Conservation (phyloP, 352 stramenopile genomes). For the Stramenopiles sp. region DNA sequence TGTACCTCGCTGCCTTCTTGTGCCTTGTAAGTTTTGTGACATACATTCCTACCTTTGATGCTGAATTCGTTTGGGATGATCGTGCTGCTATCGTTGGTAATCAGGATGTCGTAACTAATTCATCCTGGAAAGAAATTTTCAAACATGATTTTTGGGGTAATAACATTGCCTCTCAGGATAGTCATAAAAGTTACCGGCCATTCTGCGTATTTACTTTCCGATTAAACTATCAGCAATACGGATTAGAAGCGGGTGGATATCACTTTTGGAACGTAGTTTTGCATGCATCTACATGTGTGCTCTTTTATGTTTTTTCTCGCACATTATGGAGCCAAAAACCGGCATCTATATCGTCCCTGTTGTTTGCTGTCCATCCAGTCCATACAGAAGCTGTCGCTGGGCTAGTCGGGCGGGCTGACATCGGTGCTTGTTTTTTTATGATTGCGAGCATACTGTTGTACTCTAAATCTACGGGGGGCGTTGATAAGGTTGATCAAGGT, state of each 20-base stretch:
- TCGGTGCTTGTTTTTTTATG: slow-evolving; percentile 49
- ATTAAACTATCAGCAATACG: slow-evolving; percentile 33
- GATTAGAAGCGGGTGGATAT: slow-evolving; percentile 35
- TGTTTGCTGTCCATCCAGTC: slow-evolving; percentile 69
- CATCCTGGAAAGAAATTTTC: slow-evolving; percentile 33
- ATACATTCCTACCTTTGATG: slow-evolving; percentile 24
- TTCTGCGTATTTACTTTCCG: slow-evolving; percentile 50
- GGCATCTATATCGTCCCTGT: slow-evolving; percentile 32
- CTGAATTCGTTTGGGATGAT: slow-evolving; percentile 67
- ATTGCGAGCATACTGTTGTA: slow-evolving; percentile 43
- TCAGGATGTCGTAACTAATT: slow-evolving; percentile 27
- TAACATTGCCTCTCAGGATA: slow-evolving; percentile 32
- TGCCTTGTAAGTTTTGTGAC: neutral
- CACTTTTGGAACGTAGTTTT: slow-evolving; percentile 49
- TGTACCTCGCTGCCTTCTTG: neutral
- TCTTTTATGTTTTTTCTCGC: slow-evolving; percentile 29
- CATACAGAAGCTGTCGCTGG: slow-evolving; percentile 67
- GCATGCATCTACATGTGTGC: slow-evolving; percentile 37
- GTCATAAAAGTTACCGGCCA: slow-evolving; percentile 66
- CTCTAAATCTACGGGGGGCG: slow-evolving; percentile 15
- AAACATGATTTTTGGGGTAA: slow-evolving; percentile 63
- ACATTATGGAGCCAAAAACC: slow-evolving; percentile 12
- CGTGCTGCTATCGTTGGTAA: slow-evolving; percentile 49
- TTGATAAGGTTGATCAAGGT: slow-evolving; percentile 19
- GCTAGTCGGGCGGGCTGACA: slow-evolving; percentile 63